A percentile compares a stretch with the other conserved stretches of the same genome.
Conservation (phyloP, 2,329 filamentous ascomycete genomes). For the Arthrobotrys sphaeroides region DNA sequence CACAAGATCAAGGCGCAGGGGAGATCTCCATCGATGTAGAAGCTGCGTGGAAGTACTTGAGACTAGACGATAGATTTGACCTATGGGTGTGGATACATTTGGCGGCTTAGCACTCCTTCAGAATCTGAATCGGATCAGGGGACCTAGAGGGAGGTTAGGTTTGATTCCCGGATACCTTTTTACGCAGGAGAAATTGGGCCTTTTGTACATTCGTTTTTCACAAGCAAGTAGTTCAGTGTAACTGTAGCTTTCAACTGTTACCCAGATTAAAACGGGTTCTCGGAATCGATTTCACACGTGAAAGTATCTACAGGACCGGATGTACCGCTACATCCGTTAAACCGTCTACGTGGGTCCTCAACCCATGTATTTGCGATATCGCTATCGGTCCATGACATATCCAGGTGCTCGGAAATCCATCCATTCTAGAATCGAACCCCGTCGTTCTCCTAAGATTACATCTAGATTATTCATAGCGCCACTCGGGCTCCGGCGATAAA, state of each 20-base stretch:
- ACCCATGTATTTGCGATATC: conserved; percentile 8
- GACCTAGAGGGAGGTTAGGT: too few species aligned
- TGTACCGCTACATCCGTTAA: not conserved
- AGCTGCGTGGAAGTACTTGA: conserved; percentile 34
- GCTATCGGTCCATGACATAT: not conserved
- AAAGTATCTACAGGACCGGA: not conserved
- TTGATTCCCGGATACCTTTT: not conserved
- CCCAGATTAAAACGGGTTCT: too few species aligned
- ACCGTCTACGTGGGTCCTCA: not conserved
- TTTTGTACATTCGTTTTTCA: not conserved
- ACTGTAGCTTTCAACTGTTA: not conserved
- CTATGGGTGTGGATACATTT: conserved; percentile 42
- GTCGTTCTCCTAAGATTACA: not conserved
- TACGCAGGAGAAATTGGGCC: not conserved
- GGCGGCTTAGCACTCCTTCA: conserved; percentile 30
- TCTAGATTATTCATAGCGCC: not conserved
- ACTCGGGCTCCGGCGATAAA: not conserved
- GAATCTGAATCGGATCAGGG: too few species aligned
- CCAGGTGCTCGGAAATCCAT: not conserved
- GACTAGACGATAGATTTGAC: conserved; percentile 37
- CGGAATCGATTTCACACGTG: not conserved
- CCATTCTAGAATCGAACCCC: not conserved
- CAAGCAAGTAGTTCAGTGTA: not conserved
- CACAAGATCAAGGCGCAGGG: conserved; percentile 12
- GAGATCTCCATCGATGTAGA: conserved; percentile 30